Conservation (phyloP, 768 basidiomycete species). For the Kwoniella sp. region DNA sequence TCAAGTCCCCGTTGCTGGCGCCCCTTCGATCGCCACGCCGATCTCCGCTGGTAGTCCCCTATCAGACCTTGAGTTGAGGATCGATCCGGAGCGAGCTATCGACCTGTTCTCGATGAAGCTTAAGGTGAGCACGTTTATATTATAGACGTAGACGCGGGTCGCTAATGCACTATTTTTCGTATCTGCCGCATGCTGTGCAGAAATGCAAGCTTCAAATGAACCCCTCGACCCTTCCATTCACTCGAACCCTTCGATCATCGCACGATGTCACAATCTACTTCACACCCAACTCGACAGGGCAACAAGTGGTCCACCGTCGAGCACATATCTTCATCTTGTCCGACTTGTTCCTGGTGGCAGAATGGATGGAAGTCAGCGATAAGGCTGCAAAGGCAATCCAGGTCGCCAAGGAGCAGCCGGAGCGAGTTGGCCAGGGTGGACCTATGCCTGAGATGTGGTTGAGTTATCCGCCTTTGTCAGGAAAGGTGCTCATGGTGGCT, state of each 20-base stretch:
- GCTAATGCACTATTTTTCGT: conserved; percentile 3
- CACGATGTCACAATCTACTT: conserved; percentile 74
- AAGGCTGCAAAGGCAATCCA: conserved; percentile 54
- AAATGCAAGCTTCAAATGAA: conserved; percentile 86
- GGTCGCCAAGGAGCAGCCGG: conserved; percentile 52
- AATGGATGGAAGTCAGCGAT: conserved; percentile 75
- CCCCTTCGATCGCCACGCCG: conserved; percentile 23
- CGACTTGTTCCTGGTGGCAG: conserved; percentile 88
- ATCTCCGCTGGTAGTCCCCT: conserved; percentile 59
- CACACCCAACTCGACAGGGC: conserved; percentile 70
- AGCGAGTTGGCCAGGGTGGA: conserved; percentile 60
- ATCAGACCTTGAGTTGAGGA: conserved; percentile 75
- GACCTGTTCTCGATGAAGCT: conserved; percentile 96
- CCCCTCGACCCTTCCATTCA: conserved; percentile 75
- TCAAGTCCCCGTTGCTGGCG: conserved; percentile 14
- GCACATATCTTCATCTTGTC: conserved; percentile 87
- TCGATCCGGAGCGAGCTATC: conserved; percentile 75
- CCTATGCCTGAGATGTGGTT: conserved; percentile 80
- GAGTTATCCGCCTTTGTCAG: conserved; percentile 90
- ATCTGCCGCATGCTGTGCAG: conserved; percentile 58
- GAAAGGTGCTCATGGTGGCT: conserved; percentile 79
- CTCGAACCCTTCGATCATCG: conserved; percentile 73
- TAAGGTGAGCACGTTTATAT: conserved; percentile 64
- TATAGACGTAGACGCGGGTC: background rate
- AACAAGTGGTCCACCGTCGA: conserved; percentile 72